A percentile compares a stretch with the other conserved stretches of the same genome.
These are phyloP conservation scores for Hydnomerulius pinastri DNA, from an alignment of 768 basidiomycete genomes.

Conservation along the genomic window DNA sequence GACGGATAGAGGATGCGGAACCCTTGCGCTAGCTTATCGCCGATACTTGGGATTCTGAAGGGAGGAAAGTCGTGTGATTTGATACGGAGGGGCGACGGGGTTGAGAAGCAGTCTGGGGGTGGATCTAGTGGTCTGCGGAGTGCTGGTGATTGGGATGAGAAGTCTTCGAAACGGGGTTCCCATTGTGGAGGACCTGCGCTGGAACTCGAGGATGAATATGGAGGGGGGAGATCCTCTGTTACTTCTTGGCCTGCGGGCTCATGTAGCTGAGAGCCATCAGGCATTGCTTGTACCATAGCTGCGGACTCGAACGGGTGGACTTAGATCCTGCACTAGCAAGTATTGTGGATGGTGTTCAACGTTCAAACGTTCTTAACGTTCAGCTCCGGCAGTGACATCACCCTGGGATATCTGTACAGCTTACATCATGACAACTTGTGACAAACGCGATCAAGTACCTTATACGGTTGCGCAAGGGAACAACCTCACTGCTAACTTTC, in stretches of 20 bases:
- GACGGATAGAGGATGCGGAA: conserved; percentile 29
- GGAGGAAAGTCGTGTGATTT: conserved; percentile 28
- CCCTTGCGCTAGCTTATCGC: conserved; percentile 22
- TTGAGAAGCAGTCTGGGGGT: conserved; percentile 32
- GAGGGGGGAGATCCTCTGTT: conserved; percentile 7
- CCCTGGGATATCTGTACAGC: no score
- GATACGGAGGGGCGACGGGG: conserved; percentile 26
- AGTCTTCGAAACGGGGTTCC: conserved; percentile 29
- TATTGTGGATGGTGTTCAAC: no score
- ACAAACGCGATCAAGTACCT: no score
- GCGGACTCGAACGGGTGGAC: neutral
- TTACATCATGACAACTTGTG: no score
- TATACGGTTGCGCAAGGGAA: no score
- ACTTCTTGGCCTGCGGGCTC: neutral
- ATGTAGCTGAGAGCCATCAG: neutral
- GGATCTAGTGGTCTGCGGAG: conserved; percentile 30
- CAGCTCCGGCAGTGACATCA: no score
- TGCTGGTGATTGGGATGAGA: conserved; percentile 7
- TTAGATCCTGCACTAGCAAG: neutral
- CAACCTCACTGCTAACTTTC: no score
- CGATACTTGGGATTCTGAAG: conserved; percentile 26
- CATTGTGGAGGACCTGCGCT: conserved; percentile 24
- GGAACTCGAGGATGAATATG: conserved; percentile 2
- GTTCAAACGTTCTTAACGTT: no score
- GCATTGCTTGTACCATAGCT: conserved; percentile 10